These are phyloP conservation scores for Fusarium oxysporum DNA, from an alignment of 2,329 filamentous ascomycete genomes.

Conservation along the genomic window DNA sequence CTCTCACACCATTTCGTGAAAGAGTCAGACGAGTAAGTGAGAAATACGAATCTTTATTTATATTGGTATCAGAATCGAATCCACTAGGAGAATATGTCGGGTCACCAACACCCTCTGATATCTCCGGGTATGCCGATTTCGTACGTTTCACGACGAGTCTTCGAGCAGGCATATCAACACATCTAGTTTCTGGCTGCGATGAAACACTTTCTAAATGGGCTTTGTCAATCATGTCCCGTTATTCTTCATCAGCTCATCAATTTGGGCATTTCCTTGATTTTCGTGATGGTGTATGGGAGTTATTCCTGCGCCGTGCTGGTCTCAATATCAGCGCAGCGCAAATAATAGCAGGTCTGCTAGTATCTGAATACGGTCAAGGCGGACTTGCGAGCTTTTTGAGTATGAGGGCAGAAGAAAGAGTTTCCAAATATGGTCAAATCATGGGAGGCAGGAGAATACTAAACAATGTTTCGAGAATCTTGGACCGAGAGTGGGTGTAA, in stretches of 20 bases:
- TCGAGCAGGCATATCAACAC: constrained; percentile 52
- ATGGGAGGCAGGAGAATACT: constrained; percentile 47
- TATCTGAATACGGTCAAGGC: constrained; percentile 37
- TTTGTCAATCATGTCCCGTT: constrained; percentile 62
- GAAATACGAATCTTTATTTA: constrained; percentile 74
- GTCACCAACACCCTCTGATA: constrained; percentile 55
- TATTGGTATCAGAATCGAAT: constrained; percentile 73
- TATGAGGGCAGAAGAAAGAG: constrained; percentile 46
- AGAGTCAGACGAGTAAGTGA: constrained; percentile 63
- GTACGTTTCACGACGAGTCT: constrained; percentile 60
- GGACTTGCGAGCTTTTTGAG: constrained; percentile 49
- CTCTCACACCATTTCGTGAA: constrained; percentile 62
- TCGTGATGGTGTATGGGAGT: constrained; percentile 56
- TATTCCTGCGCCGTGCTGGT: constrained; percentile 51
- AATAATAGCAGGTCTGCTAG: constrained; percentile 46
- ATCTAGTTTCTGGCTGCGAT: constrained; percentile 63
- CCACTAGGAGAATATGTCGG: constrained; percentile 55
- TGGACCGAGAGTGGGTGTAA: constrained; percentile 30
- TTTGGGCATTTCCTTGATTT: constrained; percentile 52
- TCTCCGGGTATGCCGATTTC: constrained; percentile 61
- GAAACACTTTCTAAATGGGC: constrained; percentile 67
- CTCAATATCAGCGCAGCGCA: constrained; percentile 54
- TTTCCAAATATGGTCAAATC: constrained; percentile 40
- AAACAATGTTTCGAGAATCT: constrained; percentile 10
- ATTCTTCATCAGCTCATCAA: constrained; percentile 45